These are phyloP conservation scores for Neopestalotiopsis sp. DNA, from an alignment of 2,329 filamentous ascomycete genomes.

Conservation along the genomic window DNA sequence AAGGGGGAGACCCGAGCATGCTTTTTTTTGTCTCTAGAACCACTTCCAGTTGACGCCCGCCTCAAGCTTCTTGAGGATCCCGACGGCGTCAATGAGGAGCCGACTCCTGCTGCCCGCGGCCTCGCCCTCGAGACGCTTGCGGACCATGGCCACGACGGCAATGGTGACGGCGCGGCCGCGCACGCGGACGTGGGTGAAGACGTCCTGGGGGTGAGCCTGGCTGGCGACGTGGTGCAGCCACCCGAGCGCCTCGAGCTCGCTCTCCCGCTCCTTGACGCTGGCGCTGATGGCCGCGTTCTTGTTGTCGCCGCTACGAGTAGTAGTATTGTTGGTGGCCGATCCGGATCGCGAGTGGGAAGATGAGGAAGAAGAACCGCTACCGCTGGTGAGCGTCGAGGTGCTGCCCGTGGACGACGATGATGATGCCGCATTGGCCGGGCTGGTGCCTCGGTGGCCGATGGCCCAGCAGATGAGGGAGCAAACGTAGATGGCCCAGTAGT, in stretches of 20 bases:
- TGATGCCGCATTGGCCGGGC: neutral
- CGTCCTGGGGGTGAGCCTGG: constrained; percentile 44
- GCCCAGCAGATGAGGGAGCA: constrained; percentile 67
- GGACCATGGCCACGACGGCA: constrained; percentile 54
- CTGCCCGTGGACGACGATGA: neutral
- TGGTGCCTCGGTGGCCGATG: constrained; percentile 43
- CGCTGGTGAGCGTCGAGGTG: neutral
- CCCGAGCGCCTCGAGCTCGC: constrained; percentile 38
- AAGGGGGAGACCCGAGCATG: neutral
- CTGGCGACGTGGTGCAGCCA: constrained; percentile 46
- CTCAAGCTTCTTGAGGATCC: constrained; percentile 58
- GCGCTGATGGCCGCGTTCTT: constrained; percentile 21
- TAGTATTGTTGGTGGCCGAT: too few species aligned
- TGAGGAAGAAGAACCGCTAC: neutral
- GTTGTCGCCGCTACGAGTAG: too few species aligned
- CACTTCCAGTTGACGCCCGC: constrained; percentile 48
- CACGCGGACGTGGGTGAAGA: constrained; percentile 37
- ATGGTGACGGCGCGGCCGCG: constrained; percentile 45
- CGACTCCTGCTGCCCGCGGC: constrained; percentile 53
- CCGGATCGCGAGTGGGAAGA: too few species aligned
- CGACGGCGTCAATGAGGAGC: constrained; percentile 58
- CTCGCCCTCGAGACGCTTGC: constrained; percentile 53
- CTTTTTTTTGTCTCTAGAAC: constrained; percentile 38
- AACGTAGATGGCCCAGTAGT: constrained; percentile 79
- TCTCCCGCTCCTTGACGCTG: constrained; percentile 38